Conservation (phyloP, 1,284 basidiomycete genomes). For the Albatrellus sp. region DNA sequence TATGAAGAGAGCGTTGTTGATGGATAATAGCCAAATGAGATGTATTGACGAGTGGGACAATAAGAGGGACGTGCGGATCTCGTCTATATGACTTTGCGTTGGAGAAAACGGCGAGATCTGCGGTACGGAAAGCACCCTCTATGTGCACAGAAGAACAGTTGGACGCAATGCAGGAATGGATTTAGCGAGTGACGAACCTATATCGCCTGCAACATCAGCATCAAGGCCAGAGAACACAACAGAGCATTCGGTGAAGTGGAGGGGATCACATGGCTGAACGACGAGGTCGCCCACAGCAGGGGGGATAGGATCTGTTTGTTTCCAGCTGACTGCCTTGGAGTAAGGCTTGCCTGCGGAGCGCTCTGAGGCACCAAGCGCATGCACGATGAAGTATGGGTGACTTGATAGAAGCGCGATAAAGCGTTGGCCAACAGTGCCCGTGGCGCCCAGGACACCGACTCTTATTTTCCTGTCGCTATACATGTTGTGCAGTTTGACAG, state of each 20-base stretch:
- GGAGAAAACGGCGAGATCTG: constrained; percentile 90
- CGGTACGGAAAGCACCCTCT: constrained; percentile 83
- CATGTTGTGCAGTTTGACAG: constrained; percentile 12
- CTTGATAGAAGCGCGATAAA: constrained; percentile 84
- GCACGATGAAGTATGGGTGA: constrained; percentile 88
- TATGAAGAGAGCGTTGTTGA: constrained; percentile 66
- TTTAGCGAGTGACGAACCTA: constrained; percentile 47
- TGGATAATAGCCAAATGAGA: constrained; percentile 78
- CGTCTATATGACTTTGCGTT: constrained; percentile 97
- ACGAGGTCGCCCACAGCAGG: constrained; percentile 51
- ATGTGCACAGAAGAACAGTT: constrained; percentile 1
- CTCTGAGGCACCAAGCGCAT: constrained; percentile 82
- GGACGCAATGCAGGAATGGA: neutral
- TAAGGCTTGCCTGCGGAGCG: constrained; percentile 86
- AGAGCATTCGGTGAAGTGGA: constrained; percentile 72
- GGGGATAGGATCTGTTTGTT: constrained; percentile 78
- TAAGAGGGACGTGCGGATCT: constrained; percentile 90
- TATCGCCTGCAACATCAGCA: constrained; percentile 88
- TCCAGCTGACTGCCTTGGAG: constrained; percentile 76
- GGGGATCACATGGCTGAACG: constrained; percentile 72
- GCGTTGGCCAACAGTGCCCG: constrained; percentile 91
- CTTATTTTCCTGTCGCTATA: constrained; percentile 35
- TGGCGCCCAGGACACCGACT: constrained; percentile 92
- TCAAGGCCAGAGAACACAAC: constrained; percentile 95
- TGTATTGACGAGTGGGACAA: constrained; percentile 95